Conservation (phyloP, 1,284 basidiomycete species). For the Coniferiporia weirii region DNA sequence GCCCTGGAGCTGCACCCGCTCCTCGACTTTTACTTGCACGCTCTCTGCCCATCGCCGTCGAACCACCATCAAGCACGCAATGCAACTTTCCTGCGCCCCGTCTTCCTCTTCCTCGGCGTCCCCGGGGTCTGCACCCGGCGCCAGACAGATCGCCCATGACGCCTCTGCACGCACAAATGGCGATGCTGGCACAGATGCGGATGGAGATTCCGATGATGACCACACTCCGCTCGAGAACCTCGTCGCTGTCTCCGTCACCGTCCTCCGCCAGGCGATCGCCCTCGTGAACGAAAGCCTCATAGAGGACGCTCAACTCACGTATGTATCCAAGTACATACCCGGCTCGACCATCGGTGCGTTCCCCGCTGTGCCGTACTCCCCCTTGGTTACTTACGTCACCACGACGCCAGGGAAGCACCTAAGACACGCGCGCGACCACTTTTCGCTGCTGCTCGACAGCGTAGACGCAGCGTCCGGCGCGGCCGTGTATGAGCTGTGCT, state of each 20-base stretch:
- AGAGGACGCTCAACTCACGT: constrained; percentile 62
- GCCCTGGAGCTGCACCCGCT: too few relatives aligned
- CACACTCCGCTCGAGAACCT: constrained; percentile 27
- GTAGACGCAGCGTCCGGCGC: constrained; percentile 22
- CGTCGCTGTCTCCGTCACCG: constrained; percentile 55
- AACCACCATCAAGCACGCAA: too few relatives aligned
- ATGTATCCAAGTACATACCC: constrained; percentile 62
- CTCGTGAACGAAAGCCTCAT: constrained; percentile 59
- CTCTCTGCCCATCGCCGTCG: too few relatives aligned
- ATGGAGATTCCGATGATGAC: not conserved
- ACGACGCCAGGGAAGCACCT: constrained; percentile 64
- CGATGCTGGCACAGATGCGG: not conserved
- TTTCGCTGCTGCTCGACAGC: constrained; percentile 57
- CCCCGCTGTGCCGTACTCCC: not conserved
- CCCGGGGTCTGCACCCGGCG: too few relatives aligned
- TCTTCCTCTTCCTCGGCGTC: too few relatives aligned
- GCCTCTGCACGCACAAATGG: not conserved
- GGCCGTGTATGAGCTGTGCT: constrained; percentile 45
- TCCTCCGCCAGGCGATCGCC: constrained; percentile 67
- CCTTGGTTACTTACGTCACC: constrained; percentile 6
- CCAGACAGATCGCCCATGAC: too few relatives aligned
- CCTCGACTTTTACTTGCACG: too few relatives aligned
- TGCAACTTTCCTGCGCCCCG: too few relatives aligned
- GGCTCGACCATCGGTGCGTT: constrained; percentile 74
- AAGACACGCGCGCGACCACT: constrained; percentile 78